Evolutionary conservation across 768 basidiomycete species (phyloP).

Genomic region (Hygrophoropsis aurantiaca): DNA sequence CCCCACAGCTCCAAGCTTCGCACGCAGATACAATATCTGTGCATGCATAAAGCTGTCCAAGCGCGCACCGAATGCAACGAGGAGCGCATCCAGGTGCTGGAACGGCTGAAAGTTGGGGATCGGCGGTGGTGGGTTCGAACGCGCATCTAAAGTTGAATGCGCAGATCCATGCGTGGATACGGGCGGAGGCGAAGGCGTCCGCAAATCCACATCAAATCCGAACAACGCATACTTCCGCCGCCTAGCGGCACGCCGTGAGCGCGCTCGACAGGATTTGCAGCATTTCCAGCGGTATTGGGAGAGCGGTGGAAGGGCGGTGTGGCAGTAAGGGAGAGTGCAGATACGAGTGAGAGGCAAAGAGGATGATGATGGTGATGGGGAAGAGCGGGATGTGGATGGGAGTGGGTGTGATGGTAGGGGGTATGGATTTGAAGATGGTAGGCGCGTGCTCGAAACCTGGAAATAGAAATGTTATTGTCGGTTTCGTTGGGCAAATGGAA

Average conservation of each 20-base stretch:
- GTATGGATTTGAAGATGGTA: no score
- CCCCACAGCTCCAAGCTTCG: conserved; percentile 11
- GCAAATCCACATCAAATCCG: not conserved
- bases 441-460: no score
- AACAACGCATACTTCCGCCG: not conserved
- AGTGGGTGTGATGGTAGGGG: no score
- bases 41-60: conserved; percentile 23
- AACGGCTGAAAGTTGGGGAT: conserved; percentile 20
- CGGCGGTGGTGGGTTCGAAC: no score
- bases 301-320: conserved; percentile 33
- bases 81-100: conserved; percentile 16
- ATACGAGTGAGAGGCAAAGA: conserved; percentile 31
- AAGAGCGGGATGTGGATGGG: no score
- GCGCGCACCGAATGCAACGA: conserved; percentile 14
- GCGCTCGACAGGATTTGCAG: conserved; percentile 39
- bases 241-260: conserved; percentile 9
- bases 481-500: no score
- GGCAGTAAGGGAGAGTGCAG: conserved; percentile 36
- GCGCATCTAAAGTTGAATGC: conserved; percentile 14
- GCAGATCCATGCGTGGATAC: not conserved
- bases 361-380: not conserved
- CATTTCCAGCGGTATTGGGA: conserved; percentile 40
- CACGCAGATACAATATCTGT: conserved; percentile 18
- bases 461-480: no score
- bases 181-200: not conserved